Percentiles rank a stretch among this genome's conserved stretches.
Conservation (phyloP, 176 grass and related monocot species). For the Microstegium vimineum region DNA sequence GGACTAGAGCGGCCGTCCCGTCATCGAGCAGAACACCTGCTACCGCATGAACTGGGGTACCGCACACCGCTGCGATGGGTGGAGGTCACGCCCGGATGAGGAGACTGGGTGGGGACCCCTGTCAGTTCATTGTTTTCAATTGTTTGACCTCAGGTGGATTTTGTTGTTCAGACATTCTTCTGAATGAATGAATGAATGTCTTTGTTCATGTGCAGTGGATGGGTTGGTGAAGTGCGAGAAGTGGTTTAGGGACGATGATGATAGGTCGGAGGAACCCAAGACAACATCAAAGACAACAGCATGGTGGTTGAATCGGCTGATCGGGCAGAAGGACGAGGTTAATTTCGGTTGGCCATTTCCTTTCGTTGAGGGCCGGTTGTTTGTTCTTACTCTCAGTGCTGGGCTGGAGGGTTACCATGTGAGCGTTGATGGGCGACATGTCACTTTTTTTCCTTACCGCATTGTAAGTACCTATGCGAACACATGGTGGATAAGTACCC, state of each 20-base stretch:
- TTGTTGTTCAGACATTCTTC: slow-evolving; percentile 2
- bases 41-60: slow-evolving; percentile 74
- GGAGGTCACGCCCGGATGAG: slow-evolving; percentile 36
- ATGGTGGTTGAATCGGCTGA: slow-evolving; percentile 62
- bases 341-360: slow-evolving; percentile 65
- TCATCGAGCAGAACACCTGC: slow-evolving; percentile 73
- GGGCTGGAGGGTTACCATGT: slow-evolving; percentile 86
- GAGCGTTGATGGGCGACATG: slow-evolving; percentile 58
- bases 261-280: slow-evolving; percentile 24
- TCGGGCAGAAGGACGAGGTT: slow-evolving; percentile 46
- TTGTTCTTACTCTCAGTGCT: slow-evolving; percentile 75
- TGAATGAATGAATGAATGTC: not conserved
- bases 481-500: no score
- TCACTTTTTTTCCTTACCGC: slow-evolving; percentile 70
- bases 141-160: slow-evolving; percentile 7
- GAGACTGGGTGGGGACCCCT: slow-evolving; percentile 50
- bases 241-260: slow-evolving; percentile 47
- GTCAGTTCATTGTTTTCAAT: not conserved
- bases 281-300: not conserved
- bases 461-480: slow-evolving; percentile 59
- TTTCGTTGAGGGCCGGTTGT: slow-evolving; percentile 56
- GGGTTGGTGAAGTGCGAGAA: slow-evolving; percentile 85
- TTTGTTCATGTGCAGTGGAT: slow-evolving; percentile 1
- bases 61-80: slow-evolving; percentile 55
- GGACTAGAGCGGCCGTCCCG: slow-evolving; percentile 54